Evolutionary conservation across 2,329 filamentous ascomycete species (phyloP).

Genomic region (Arthrobotrys musiformis): DNA sequence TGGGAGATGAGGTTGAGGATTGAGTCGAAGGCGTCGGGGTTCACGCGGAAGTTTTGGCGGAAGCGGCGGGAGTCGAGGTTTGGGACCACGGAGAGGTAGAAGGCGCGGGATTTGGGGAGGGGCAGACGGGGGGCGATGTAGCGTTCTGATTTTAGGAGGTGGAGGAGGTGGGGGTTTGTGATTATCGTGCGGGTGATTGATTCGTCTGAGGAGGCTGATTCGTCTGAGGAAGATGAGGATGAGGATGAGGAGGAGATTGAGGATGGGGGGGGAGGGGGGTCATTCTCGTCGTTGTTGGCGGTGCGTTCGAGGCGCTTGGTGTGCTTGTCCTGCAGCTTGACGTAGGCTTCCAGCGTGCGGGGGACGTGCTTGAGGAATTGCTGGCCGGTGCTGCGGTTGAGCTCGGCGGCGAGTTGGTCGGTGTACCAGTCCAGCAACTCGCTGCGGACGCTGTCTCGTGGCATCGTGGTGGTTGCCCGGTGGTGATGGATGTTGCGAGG

Average conservation of each 20-base stretch:
- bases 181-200: background rate
- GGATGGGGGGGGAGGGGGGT: background rate
- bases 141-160: conserved; percentile 2
- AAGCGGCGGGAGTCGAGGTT: background rate
- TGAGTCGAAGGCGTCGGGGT: background rate
- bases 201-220: background rate
- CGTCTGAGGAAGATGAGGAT: background rate
- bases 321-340: conserved; percentile 3
- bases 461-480: background rate
- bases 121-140: background rate
- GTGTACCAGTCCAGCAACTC: background rate
- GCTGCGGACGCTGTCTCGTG: background rate
- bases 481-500: background rate
- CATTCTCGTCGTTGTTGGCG: background rate
- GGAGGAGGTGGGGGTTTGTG: background rate
- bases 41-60: conserved; percentile 13
- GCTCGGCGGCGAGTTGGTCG: background rate
- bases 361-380: background rate
- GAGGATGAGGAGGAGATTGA: background rate
- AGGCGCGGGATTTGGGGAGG: background rate
- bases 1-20: background rate
- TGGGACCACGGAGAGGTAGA: conserved; percentile 11
- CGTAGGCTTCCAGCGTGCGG: conserved; percentile 1
- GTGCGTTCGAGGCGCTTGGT: background rate
- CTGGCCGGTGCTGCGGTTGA: conserved; percentile 3